Conservation (phyloP, 2,329 filamentous ascomycete species). For the Scedosporium aurantiacum region DNA sequence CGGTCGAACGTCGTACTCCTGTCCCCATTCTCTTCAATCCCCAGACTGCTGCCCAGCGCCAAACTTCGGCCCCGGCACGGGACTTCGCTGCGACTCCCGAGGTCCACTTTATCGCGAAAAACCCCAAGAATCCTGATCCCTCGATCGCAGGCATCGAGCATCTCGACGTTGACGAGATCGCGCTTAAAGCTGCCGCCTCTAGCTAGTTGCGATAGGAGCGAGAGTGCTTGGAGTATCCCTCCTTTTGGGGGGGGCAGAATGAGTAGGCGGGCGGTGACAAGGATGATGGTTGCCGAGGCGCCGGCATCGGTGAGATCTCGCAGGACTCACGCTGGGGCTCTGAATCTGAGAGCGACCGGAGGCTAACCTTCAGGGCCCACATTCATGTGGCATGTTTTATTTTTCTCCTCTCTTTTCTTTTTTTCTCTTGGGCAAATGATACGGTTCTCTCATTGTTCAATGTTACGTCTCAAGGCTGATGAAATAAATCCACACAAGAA, state of each 20-base stretch:
- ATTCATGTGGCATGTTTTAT: neutral
- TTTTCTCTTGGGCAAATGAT: neutral
- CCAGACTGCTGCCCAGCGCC: neutral
- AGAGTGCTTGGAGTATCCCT: neutral
- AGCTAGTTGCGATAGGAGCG: neutral
- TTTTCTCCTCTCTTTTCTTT: too few species aligned
- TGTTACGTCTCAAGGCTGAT: neutral
- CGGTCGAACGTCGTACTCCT: slow-evolving; percentile 3
- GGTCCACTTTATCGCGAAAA: slow-evolving; percentile 1
- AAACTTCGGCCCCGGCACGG: neutral
- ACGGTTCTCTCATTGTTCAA: neutral
- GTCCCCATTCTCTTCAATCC: slow-evolving; percentile 7
- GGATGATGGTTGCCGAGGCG: too few species aligned
- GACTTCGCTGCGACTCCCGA: neutral
- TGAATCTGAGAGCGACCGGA: neutral
- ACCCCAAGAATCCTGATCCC: neutral
- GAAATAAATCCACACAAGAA: neutral
- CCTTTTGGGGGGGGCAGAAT: too few species aligned
- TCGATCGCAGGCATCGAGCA: neutral
- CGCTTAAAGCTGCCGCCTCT: neutral
- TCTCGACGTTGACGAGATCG: slow-evolving; percentile 5
- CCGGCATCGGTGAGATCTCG: neutral
- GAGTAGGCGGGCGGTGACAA: too few species aligned
- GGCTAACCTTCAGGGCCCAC: neutral
- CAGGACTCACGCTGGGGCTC: neutral